Evolutionary conservation across 371 early-diverging fungal species (phyloP).

Genomic region (Massospora cicadina): DNA sequence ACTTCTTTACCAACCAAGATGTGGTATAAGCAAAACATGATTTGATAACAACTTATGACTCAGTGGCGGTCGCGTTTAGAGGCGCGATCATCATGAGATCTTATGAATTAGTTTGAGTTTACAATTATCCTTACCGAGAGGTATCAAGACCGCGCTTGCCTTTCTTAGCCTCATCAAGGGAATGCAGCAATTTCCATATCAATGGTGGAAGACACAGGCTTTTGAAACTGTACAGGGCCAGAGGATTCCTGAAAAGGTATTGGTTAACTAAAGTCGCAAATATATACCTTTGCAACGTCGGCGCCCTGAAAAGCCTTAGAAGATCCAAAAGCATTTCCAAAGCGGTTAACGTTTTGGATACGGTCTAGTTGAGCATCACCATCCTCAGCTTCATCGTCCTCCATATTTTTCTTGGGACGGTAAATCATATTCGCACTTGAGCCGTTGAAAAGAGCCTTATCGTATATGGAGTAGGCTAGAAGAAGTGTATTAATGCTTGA

Average conservation of each 20-base stretch:
- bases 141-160: background rate
- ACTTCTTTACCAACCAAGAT: too few relatives aligned
- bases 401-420: constrained; percentile 48
- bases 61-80: background rate
- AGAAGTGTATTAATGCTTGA: constrained; percentile 13
- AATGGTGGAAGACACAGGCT: background rate
- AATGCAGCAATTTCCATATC: background rate
- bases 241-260: background rate
- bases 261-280: background rate
- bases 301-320: constrained; percentile 1
- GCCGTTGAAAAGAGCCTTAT: constrained; percentile 75
- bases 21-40: too few relatives aligned
- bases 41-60: too few relatives aligned
- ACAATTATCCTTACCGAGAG: background rate
- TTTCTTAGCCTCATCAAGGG: background rate
- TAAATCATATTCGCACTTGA: constrained; percentile 54
- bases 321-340: background rate
- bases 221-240: constrained; percentile 4
- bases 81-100: background rate
- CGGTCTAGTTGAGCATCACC: constrained; percentile 22
- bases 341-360: constrained; percentile 3
- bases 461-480: constrained; percentile 55
- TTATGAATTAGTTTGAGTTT: background rate
- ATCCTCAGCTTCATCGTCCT: constrained; percentile 46
- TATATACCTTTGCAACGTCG: background rate